Conservation (phyloP, 495 filamentous ascomycete species). For the Penicillium arizonense region DNA sequence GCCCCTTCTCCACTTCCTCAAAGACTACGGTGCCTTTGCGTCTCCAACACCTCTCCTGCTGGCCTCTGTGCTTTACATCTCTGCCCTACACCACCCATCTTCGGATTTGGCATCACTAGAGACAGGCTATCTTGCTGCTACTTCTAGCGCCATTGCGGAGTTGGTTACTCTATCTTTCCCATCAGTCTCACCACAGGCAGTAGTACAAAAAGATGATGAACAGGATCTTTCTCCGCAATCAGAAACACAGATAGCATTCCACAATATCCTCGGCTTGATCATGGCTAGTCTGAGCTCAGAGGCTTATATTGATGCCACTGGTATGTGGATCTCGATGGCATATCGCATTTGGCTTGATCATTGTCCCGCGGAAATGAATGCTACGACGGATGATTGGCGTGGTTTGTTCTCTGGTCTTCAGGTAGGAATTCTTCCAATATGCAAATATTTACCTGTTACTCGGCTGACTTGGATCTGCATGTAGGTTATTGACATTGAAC, state of each 20-base stretch:
- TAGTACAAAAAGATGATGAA: not conserved
- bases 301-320: constrained; percentile 35
- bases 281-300: constrained; percentile 42
- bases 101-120: constrained; percentile 25
- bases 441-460: not conserved
- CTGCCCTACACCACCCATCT: constrained; percentile 31
- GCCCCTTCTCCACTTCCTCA: constrained; percentile 39
- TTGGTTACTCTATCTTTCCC: constrained; percentile 19
- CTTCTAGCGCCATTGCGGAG: constrained; percentile 35
- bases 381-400: constrained; percentile 29
- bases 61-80: constrained; percentile 41
- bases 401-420: constrained; percentile 39
- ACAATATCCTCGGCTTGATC: constrained; percentile 40
- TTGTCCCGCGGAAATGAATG: constrained; percentile 22
- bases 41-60: constrained; percentile 37
- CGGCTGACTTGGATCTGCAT: not conserved
- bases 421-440: constrained; percentile 7
- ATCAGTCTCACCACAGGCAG: not conserved
- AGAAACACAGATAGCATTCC: constrained; percentile 19
- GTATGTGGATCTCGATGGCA: constrained; percentile 40
- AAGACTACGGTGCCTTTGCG: constrained; percentile 30
- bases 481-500: constrained; percentile 43
- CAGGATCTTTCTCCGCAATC: not conserved
- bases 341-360: constrained; percentile 38
- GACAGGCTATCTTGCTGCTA: constrained; percentile 33